These are phyloP conservation scores for Peniophora sp. DNA, from an alignment of 1,284 basidiomycete genomes.

Conservation along the genomic window DNA sequence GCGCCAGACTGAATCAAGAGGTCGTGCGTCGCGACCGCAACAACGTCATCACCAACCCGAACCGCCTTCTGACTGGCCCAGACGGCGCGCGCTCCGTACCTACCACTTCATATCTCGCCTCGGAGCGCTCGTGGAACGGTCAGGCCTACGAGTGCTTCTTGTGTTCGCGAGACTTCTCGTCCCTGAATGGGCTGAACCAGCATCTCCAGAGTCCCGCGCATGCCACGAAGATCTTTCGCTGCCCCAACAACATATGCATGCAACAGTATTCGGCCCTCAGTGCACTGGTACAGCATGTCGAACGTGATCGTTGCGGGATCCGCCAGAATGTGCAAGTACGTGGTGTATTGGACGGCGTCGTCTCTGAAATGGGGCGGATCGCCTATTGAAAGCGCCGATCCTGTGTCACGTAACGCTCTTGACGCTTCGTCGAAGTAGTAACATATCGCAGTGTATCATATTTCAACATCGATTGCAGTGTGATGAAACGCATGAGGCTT, in stretches of 20 bases:
- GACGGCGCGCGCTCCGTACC: slow-evolving; percentile 5
- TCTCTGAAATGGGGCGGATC: too few species aligned
- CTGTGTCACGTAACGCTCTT: too few species aligned
- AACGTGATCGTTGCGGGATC: slow-evolving; percentile 21
- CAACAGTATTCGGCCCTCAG: slow-evolving; percentile 19
- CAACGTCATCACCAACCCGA: slow-evolving; percentile 23
- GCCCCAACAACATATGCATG: slow-evolving; percentile 15
- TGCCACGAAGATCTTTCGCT: slow-evolving; percentile 13
- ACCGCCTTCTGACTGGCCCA: slow-evolving; percentile 16
- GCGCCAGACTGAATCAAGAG: slow-evolving; percentile 18
- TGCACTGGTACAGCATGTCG: slow-evolving; percentile 22
- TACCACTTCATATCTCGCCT: slow-evolving; percentile 16
- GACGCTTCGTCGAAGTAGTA: too few species aligned
- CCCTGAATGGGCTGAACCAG: slow-evolving; percentile 19
- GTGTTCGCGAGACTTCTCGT: slow-evolving; percentile 21
- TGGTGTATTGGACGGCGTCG: slow-evolving; percentile 12
- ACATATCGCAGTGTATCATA: too few species aligned
- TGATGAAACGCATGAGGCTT: too few species aligned
- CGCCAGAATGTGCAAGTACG: slow-evolving; percentile 15
- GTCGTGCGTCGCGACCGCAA: slow-evolving; percentile 17
- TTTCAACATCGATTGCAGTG: too few species aligned
- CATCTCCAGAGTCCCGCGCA: slow-evolving; percentile 27
- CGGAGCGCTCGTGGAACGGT: slow-evolving; percentile 28
- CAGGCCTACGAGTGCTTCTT: slow-evolving; percentile 30
- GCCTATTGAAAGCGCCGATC: too few species aligned